Evolutionary conservation across 495 filamentous ascomycete genomes (phyloP).

Genomic region (Gamarada debralockiae): DNA sequence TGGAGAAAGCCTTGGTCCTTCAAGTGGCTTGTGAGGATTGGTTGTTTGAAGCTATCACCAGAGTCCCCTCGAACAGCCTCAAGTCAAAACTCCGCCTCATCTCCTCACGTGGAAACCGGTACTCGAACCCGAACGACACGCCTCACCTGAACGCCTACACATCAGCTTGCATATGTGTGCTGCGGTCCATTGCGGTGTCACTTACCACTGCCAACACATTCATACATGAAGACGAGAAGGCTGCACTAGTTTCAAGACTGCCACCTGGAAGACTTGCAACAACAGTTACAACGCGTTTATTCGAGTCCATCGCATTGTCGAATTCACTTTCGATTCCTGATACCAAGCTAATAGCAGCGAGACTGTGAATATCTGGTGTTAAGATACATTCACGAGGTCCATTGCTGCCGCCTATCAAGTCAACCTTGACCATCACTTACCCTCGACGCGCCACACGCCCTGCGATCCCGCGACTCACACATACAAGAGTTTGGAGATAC

Average conservation of each 20-base stretch:
- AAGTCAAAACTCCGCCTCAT: constrained; percentile 23
- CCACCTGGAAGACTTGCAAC: constrained; percentile 27
- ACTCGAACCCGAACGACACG: constrained; percentile 23
- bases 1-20: constrained; percentile 28
- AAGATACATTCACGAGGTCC: background rate
- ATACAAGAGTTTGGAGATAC: background rate
- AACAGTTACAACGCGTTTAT: constrained; percentile 14
- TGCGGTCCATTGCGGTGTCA: constrained; percentile 48
- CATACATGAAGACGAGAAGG: constrained; percentile 45
- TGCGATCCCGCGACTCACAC: constrained; percentile 23
- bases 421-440: background rate
- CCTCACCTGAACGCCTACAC: constrained; percentile 37
- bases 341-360: background rate
- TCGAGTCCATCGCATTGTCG: constrained; percentile 11
- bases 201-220: constrained; percentile 54
- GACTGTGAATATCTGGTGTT: background rate
- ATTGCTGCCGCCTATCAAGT: constrained; percentile 6
- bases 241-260: constrained; percentile 21
- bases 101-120: constrained; percentile 21
- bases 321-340: background rate
- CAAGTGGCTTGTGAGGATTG: constrained; percentile 27
- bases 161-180: constrained; percentile 56
- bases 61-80: constrained; percentile 24
- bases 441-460: constrained; percentile 20
- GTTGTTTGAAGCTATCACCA: constrained; percentile 24